These are phyloP conservation scores for Malbranchea zuffiana DNA, from an alignment of 2,329 filamentous ascomycete species.

Conservation along the genomic window DNA sequence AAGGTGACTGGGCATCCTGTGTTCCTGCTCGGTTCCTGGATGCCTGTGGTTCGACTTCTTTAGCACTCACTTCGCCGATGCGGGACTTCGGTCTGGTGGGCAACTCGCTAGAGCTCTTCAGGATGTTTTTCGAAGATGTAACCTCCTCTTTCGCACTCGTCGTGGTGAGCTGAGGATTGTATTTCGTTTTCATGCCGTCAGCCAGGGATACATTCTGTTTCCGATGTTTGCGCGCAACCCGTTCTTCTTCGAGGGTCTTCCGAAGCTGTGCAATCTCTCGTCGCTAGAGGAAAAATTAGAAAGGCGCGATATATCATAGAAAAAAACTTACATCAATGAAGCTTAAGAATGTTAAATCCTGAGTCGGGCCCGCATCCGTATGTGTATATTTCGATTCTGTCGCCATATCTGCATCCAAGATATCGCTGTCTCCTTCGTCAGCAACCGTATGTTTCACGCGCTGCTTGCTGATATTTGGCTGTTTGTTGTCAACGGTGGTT, in stretches of 20 bases:
- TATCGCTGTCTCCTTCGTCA: conserved; percentile 24
- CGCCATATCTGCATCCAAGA: conserved; percentile 20
- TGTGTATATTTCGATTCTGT: not conserved
- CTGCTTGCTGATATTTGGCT: conserved; percentile 30
- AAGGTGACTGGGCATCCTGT: too few species aligned
- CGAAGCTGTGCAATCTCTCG: conserved; percentile 45
- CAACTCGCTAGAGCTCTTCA: too few species aligned
- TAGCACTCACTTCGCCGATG: too few species aligned
- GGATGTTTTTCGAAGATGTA: too few species aligned
- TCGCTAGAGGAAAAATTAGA: conserved; percentile 20
- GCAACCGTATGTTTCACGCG: conserved; percentile 30
- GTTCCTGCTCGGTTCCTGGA: not conserved
- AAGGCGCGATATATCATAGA: not conserved
- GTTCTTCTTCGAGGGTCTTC: conserved; percentile 46
- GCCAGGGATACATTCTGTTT: conserved; percentile 14
- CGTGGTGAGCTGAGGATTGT: too few species aligned
- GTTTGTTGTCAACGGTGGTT: conserved; percentile 20
- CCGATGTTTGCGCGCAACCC: conserved; percentile 34
- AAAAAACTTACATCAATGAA: conserved; percentile 37
- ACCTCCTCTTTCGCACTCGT: too few species aligned
- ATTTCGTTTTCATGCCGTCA: too few species aligned
- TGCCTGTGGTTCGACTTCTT: too few species aligned
- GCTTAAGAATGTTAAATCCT: conserved; percentile 44
- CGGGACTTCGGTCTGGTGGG: too few species aligned
- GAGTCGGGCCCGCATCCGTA: not conserved